Evolutionary conservation across 495 filamentous ascomycete species (phyloP), one percentile per base, ranked within the genome.

Genomic region (Aspergillus cristatus): DNA sequence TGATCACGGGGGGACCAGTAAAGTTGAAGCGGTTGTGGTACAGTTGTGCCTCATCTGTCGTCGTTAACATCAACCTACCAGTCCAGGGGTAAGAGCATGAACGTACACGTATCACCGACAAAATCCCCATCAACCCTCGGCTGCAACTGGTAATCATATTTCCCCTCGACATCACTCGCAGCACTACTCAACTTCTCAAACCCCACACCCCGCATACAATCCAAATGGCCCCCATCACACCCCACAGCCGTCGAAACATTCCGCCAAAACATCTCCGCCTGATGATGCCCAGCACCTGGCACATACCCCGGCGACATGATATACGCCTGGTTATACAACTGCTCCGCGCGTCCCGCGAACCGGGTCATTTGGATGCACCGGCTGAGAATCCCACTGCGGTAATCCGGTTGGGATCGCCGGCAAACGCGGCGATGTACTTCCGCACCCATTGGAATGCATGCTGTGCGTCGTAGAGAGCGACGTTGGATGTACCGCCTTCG

Each of bases 401-500:
- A 14, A 71, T 60, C n/a, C 60, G 46, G 15, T 47, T 42, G 16
- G 57, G 55, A 49, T 71, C 62, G 14, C 70, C 69, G 16, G 63
- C 68, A n/a, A 72, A 50, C 6, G 63, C 53, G 37, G 42, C 45
- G 42, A 74, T 68, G 38, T 60, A 50, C 14, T 54, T 43, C 25
- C 55, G 34, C 14, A 56, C 50, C 54, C 55, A 59, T 14, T 53
- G 47, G 44, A 72, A 54, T 0, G 59, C 68, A 7, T 65, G 64
- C 11, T 67, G 44, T 34, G 73, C 69, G 43, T 76, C 73, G 41
- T 59, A 67, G 0, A 75, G 48, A 0, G 70, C 71, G 1, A 60
- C 60, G 30, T 78, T 76, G 2, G 72, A 61, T 11, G 55, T 60
- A 0, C 57, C 63, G 3, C 51, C 48, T n/a, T 51, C 37, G 32